Conservation (phyloP, 306 rosid genomes). For the Begonia masoniana region DNA sequence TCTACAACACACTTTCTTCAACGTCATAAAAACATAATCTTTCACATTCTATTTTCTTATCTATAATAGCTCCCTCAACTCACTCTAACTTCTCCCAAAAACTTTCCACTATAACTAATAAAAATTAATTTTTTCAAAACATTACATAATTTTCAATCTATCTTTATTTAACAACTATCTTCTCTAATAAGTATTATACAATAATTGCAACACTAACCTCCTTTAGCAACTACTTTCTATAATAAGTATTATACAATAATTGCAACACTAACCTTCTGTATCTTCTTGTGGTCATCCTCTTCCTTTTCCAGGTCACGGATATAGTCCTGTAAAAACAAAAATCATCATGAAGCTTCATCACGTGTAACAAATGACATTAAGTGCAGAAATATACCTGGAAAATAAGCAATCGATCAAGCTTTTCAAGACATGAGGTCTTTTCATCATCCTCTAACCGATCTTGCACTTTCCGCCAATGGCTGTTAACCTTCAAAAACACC, state of each 20-base stretch:
- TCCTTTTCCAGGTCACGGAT: slow-evolving; percentile 93
- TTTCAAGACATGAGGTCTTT: slow-evolving; percentile 78
- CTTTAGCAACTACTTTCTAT: slow-evolving; percentile 3
- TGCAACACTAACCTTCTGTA: slow-evolving; percentile 44
- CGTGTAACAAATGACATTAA: slow-evolving; percentile 8
- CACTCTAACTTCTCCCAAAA: too few species aligned
- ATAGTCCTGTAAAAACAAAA: slow-evolving; percentile 61
- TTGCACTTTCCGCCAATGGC: slow-evolving; percentile 94
- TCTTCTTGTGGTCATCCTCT: slow-evolving; percentile 81
- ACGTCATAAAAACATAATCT: too few species aligned
- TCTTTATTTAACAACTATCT: too few species aligned
- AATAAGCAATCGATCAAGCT: slow-evolving; percentile 82
- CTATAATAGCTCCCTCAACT: too few species aligned
- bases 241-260: too few species aligned
- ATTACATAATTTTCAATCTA: too few species aligned
- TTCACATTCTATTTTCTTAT: too few species aligned
- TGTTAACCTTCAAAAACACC: slow-evolving; percentile 43
- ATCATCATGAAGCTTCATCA: slow-evolving; percentile 15
- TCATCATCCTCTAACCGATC: slow-evolving; percentile 97
- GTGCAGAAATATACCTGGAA: slow-evolving; percentile 52
- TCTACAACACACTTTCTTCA: too few species aligned
- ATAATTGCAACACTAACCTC: too few species aligned
- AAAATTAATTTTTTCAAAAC: too few species aligned
- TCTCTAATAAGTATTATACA: too few species aligned
- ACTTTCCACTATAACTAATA: too few species aligned